Base-by-base conservation (phyloP, 495 filamentous ascomycete genomes). In the Hypoxylon intermedium region DNA sequence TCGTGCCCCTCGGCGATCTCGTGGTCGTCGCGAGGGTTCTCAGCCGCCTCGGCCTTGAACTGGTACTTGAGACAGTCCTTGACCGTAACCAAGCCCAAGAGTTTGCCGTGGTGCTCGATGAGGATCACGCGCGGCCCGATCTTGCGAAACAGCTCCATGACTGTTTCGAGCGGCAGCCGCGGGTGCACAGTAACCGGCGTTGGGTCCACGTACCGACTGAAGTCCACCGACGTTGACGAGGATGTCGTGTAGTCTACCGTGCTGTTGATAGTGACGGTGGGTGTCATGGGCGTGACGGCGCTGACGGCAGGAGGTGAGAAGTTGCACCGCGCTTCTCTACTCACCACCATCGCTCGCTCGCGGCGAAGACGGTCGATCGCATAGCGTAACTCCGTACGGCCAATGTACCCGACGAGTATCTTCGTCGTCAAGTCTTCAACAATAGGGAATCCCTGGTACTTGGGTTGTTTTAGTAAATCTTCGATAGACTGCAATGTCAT, bases 111-210 rank as follows among this genome's bases (percentile, higher is more conserved):
- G 68, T 96, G 88, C 71, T 98, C 95, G 37, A 98, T 90, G 12
- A 98, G 80, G 47, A 98, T 91, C 9, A 97, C 92, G 1, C 95
- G 86, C 2, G 94, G 94, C 0, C 95, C 94, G 74, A 98, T 93
- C 79, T 98, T 98, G 70, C 94, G 93, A 81, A 98, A 98, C 38
- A 98, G 85, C 71, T 98, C 94, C 92, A 98, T 97, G 38, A 97
- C 94, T 0, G 94, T 98, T 74, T 98, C 94, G 0, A 98, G 84
- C 0, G 93, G 90, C 5, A 97, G 85, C 1, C 91, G 87, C 0
- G 94, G 94, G 68, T 98, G 95, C 5, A 92, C 92, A 1, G 92
- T 88, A 4, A 98, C 80, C 3, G 95, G 94, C 0, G 93, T 96
- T 40, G 91, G 83, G 72, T 98, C 92, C 33, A 96, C 88, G 68